Evolutionary conservation across 225 moss, liverwort and hornwort species (phyloP), one percentile per base, ranked within the genome.

Genomic region (Sphagnum contortum): DNA sequence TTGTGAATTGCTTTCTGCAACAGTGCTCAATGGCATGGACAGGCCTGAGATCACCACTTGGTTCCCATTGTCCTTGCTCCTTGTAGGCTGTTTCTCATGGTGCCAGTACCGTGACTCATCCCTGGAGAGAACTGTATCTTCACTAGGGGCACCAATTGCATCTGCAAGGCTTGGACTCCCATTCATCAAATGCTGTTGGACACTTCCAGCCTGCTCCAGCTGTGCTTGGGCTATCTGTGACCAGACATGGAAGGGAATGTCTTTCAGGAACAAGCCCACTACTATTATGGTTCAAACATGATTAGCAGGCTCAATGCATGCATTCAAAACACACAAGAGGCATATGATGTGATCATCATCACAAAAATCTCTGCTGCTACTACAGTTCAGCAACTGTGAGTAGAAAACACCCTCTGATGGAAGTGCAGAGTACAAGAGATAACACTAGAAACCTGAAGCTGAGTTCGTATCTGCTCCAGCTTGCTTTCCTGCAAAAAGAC

Each of bases 201-300:
- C 79, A 71, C 76, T 84, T 70, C 74, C 81, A 57, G 84, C 86
- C 64, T 90, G 89, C 70, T 92, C 88, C 50, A 86, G 77, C 72
- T 91, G 94, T 7, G 88, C 86, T 71, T 92, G 86, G 47, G 84
- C 94, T 71, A 81, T 90, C 94, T 95, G 89, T 61, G 57, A 56
- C 45, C 57, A 9, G 64, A 29, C n/a, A 60, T 59, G 46, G 57
- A 63, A 70, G 45, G 6, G 53, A 55, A 12, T 62, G 48, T 57
- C 65, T 12, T 8, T 48, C 57, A 48, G 48, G 11, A 57, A 29
- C 29, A 29, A 29, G 29, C 29, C 29, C 29, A 0, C 29, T 29
- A 29, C 29, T 29, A 29, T 29, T 29, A 29, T 1, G 29, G 29
- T 29, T 29, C 29, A 29, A 29, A 29, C 29, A 29, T 29, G 29